Base-by-base conservation (phyloP, 1,139 yeast genomes). In the Protomyces gravidus region DNA sequence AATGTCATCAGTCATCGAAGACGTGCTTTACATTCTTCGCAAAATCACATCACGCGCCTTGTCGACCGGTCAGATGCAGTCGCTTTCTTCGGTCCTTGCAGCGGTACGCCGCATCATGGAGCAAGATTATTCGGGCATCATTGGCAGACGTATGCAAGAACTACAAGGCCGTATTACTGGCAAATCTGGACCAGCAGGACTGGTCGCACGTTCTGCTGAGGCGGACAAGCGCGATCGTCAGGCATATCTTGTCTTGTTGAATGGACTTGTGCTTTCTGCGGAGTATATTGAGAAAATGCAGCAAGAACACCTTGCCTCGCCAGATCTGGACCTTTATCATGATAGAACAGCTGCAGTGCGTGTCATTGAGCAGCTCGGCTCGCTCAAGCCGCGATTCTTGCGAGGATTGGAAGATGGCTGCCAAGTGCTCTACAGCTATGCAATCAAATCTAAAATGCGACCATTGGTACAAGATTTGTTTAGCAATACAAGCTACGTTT, bases 1-100 rank as follows among this genome's bases (percentile, higher is more conserved):
- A 6, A 81, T 86, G 3, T 82, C 95, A 0, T 89, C 97, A 0
- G 84, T 89, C 9, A 82, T 90, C 45, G 98, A 92, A 69, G 98
- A 92, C 69, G 75, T 88, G 49, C 80, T 89, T 36, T 76, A 89
- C 66, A 82, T 89, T 19, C 73, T 89, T 50, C 86, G 87, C 65
- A 80, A 81, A n/a, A 76, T 86, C 5, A 70, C 86, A 32, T 72
- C 80, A 45, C 55, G 56, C 2, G 65, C 63, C 17, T 58, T 60
- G 42, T 63, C 55, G 25, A 58, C 63, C 7, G 57, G 62, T 7
- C 59, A 62, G 19, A 36, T 61, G 21, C 50, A 49, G 46, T 45
- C 62, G 13, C 19, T 61, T 23, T 42, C 50, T 11, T 39, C 50
- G 6, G 62, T 63, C 21, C 62, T 66, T 55, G 47, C 36, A 15